Evolutionary conservation across 768 basidiomycete species (phyloP).

Genomic region (Thelephora ganbajun): DNA sequence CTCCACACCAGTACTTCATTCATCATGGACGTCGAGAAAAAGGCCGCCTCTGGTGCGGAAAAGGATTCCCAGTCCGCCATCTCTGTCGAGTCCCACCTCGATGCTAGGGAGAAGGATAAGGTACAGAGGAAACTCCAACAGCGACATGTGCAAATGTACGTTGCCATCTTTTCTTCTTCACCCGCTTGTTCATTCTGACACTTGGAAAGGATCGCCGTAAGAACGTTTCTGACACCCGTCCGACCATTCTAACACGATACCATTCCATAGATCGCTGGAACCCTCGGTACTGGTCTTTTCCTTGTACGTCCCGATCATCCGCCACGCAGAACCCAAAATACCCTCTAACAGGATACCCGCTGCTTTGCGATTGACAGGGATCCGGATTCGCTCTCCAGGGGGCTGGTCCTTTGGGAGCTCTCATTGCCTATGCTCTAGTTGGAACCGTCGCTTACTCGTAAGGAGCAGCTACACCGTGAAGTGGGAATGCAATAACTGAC

Average conservation of each 20-base stretch:
- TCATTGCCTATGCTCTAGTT: conserved; percentile 49
- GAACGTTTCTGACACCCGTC: not conserved
- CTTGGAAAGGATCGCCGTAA: not conserved
- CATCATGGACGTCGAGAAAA: too few species aligned
- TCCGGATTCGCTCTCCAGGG: conserved; percentile 44
- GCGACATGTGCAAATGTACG: conserved; percentile 69
- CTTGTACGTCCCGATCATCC: conserved; percentile 14
- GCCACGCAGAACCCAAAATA: conserved; percentile 18
- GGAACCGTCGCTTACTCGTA: conserved; percentile 54
- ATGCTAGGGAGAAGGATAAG: conserved; percentile 49
- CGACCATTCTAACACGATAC: not conserved
- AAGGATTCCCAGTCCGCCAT: too few species aligned
- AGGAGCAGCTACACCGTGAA: conserved; percentile 7
- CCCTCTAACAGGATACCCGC: conserved; percentile 18
- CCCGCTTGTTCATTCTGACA: conserved; percentile 17
- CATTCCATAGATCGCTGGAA: conserved; percentile 47
- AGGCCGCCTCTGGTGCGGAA: too few species aligned
- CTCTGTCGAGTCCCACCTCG: conserved; percentile 24
- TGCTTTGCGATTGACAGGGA: conserved; percentile 17
- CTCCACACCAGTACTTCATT: too few species aligned
- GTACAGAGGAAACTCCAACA: conserved; percentile 65
- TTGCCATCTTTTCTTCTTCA: conserved; percentile 4
- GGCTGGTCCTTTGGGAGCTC: conserved; percentile 55
- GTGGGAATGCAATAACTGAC: conserved; percentile 6
- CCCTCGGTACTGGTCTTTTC: conserved; percentile 64